Conservation (phyloP, 352 stramenopile species). For the Pythium coloratum region DNA sequence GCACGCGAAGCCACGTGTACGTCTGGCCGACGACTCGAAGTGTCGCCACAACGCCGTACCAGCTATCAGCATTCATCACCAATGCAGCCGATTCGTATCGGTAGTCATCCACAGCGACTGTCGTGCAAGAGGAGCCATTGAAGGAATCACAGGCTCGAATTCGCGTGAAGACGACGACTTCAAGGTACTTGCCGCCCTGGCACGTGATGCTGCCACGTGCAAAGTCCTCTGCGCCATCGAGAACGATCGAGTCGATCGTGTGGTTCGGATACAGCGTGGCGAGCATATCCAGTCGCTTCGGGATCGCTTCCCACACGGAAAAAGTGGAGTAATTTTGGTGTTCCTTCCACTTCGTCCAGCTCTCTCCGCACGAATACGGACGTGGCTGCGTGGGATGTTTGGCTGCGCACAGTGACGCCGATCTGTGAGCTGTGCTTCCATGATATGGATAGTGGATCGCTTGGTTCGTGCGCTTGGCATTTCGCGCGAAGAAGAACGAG, state of each 20-base stretch:
- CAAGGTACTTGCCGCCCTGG: constrained; percentile 5
- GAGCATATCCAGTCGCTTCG: constrained; percentile 1
- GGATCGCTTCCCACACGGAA: background rate
- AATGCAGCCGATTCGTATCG: constrained; percentile 37
- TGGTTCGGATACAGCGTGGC: constrained; percentile 7
- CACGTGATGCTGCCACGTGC: constrained; percentile 6
- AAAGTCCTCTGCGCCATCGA: constrained; percentile 19
- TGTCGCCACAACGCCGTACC: constrained; percentile 31
- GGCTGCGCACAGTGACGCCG: background rate
- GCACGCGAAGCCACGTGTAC: constrained; percentile 39
- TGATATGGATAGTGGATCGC: constrained; percentile 11
- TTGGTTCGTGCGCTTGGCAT: constrained; percentile 1
- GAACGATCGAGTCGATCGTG: constrained; percentile 12
- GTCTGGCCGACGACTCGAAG: constrained; percentile 36
- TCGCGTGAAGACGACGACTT: constrained; percentile 7
- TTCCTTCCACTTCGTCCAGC: background rate
- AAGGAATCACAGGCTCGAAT: background rate
- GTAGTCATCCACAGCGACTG: constrained; percentile 44
- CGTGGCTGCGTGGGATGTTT: background rate
- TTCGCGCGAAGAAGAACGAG: constrained; percentile 15
- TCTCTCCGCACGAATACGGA: constrained; percentile 10
- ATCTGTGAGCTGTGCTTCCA: background rate
- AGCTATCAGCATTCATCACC: constrained; percentile 29
- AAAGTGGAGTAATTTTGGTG: background rate
- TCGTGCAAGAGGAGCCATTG: constrained; percentile 24